Percentiles rank a stretch among this genome's conserved stretches.
Conservation (phyloP, 2,329 filamentous ascomycete species). For the Penicillium sp. region DNA sequence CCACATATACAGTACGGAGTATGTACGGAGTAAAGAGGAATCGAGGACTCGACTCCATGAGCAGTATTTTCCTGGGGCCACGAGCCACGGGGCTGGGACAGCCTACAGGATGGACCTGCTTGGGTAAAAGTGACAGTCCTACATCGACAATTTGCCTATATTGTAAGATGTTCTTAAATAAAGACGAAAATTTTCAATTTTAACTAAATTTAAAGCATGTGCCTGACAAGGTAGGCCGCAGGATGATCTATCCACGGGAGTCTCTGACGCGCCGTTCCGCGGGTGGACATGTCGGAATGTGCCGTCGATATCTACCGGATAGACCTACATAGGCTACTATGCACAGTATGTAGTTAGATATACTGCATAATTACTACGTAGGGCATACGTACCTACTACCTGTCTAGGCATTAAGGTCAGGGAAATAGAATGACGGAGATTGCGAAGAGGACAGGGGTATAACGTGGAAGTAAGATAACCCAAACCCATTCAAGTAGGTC, state of each 20-base stretch:
- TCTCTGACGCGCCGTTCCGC: slow-evolving; percentile 16
- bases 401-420: not conserved
- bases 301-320: too few species aligned
- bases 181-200: not conserved
- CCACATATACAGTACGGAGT: too few species aligned
- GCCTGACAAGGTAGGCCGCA: slow-evolving; percentile 7
- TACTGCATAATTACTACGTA: too few species aligned
- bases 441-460: not conserved
- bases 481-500: not conserved
- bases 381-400: not conserved
- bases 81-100: slow-evolving; percentile 10
- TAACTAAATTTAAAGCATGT: not conserved
- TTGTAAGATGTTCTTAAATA: too few species aligned
- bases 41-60: not conserved
- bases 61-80: slow-evolving; percentile 4
- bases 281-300: slow-evolving; percentile 9
- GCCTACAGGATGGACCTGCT: too few species aligned
- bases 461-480: slow-evolving; percentile 4
- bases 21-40: too few species aligned
- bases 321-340: not conserved
- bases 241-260: slow-evolving; percentile 21
- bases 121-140: not conserved
- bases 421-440: not conserved
- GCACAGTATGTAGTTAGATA: too few species aligned
- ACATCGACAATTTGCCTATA: too few species aligned